Evolutionary conservation across 2,329 filamentous ascomycete species (phyloP), one percentile per base, ranked within the genome.

Genomic region (Ramularia collo-cygni): DNA sequence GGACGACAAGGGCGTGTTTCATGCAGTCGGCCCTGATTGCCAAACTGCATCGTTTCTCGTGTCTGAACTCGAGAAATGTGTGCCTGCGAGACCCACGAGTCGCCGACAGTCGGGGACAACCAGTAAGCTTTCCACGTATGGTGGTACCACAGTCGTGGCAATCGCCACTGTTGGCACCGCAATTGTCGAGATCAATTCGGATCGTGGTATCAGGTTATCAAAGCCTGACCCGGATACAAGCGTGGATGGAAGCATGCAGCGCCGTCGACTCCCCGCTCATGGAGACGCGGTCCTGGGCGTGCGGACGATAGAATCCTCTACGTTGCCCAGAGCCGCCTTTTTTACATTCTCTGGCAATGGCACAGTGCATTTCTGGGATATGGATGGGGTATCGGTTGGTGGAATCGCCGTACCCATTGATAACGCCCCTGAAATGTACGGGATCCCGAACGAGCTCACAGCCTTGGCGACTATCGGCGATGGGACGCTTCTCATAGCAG

Each of bases 331-430:
- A 15, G 81, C 86, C 1, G 75, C 81, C 7, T 95, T 96, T 56
- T 81, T 89, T 49, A 95, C 89, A 0, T 98, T 89, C 85, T 89
- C 90, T 2, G 77, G 76, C 15, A 80, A 81, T 37, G 92, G 92
- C 4, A 79, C 76, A 12, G 75, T 96, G 36, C 76, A 85, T 16
- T 83, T 94, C 52, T 98, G 92, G 92, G 76, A 80, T 52, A 61
- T 79, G 10, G 74, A 85, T 35, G 92, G 90, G 15, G 74, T 71
- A 37, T 76, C 81, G 46, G 79, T 76, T 51, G 71, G 73, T 12
- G 77, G 77, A 2, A 67, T 87, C 26, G 68, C 76, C 28, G 72
- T 93, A 9, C 72, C 80, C 4, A 66, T 95, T 4, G 87, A 93
- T 43, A 77, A 83, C 44, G 53, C 66, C 15, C 55, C 64, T 1